phyloP scores from a whole-genome alignment of 2,329 filamentous ascomycete species.

The Clonostachys rhizophaga region DNA sequence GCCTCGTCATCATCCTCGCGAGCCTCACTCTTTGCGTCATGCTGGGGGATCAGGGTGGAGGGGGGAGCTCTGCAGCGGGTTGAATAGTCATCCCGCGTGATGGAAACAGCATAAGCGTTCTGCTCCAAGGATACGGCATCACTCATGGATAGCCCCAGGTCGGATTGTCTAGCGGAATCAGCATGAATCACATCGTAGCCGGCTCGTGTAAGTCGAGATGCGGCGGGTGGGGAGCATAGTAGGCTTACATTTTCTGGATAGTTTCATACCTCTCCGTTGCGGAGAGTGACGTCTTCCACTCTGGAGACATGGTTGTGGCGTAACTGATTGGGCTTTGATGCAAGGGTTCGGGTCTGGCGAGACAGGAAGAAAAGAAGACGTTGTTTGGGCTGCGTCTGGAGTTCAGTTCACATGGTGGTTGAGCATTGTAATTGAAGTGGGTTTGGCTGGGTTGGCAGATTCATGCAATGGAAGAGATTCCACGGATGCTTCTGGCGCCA shows the following conservation, averaged over 20 bases:
- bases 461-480: too few relatives aligned
- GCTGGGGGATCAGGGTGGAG: neutral
- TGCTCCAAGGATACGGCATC: conserved; percentile 63
- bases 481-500: too few relatives aligned
- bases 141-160: conserved; percentile 10
- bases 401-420: too few relatives aligned
- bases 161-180: neutral
- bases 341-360: too few relatives aligned
- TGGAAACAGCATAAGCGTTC: conserved; percentile 40
- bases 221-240: too few relatives aligned
- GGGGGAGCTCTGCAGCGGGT: neutral
- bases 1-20: neutral
- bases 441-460: too few relatives aligned
- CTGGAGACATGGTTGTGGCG: conserved; percentile 7
- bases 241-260: conserved; percentile 45
- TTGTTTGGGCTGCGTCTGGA: neutral
- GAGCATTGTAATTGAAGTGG: too few relatives aligned
- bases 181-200: too few relatives aligned
- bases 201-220: neutral
- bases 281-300: conserved; percentile 48
- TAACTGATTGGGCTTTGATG: too few relatives aligned
- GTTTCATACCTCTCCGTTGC: conserved; percentile 58
- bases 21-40: conserved; percentile 1
- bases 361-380: too few relatives aligned
- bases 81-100: neutral